Conservation (phyloP, 495 filamentous ascomycete species). For the Xylaria bambusicola region DNA sequence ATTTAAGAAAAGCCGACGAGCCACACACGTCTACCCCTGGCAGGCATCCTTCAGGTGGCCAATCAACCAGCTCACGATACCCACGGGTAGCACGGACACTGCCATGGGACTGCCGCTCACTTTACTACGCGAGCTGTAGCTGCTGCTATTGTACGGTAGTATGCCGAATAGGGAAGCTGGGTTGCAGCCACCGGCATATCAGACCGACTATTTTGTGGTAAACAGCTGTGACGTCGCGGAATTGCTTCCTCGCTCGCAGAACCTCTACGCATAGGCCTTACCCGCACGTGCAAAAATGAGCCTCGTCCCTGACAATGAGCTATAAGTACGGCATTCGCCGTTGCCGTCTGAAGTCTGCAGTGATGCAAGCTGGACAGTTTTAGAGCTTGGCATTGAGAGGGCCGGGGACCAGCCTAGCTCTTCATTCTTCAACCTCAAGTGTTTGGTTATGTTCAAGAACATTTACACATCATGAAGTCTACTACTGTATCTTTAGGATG, state of each 20-base stretch:
- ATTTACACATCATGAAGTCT: slow-evolving; percentile 6
- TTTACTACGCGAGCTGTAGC: not conserved
- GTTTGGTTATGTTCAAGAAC: not conserved
- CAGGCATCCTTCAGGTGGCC: not conserved
- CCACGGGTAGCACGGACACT: not conserved
- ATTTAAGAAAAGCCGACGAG: not conserved
- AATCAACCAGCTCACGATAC: slow-evolving; percentile 10
- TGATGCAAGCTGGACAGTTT: no score
- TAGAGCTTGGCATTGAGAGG: not conserved
- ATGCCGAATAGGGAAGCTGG: not conserved
- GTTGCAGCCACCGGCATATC: not conserved
- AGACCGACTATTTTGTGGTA: not conserved
- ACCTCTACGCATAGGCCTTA: not conserved
- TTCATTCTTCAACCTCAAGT: no score
- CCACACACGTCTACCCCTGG: not conserved
- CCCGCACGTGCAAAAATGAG: no score
- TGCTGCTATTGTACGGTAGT: not conserved
- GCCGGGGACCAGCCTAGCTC: not conserved
- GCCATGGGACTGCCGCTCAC: not conserved
- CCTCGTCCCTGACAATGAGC: no score
- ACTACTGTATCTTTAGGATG: slow-evolving; percentile 24
- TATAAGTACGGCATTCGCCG: no score
- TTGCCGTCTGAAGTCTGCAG: not conserved
- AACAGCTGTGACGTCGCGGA: not conserved
- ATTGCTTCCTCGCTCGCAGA: not conserved